Evolutionary conservation across 371 early-diverging fungal species (phyloP).

Genomic region (Mucor sp.): DNA sequence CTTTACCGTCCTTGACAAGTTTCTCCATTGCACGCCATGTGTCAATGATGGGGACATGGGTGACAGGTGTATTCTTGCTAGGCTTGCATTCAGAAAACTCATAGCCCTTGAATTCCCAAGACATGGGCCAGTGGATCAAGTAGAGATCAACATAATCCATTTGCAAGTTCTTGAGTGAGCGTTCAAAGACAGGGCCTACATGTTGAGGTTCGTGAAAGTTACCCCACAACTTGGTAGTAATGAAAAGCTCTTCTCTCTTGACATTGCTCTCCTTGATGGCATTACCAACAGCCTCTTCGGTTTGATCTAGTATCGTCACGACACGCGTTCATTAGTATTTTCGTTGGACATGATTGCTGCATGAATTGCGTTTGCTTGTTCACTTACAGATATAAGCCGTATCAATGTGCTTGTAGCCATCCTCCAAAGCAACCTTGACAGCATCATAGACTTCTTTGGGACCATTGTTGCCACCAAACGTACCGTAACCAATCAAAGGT

Average conservation of each 20-base stretch:
- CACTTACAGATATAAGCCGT: conserved; percentile 48
- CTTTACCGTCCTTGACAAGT: conserved; percentile 59
- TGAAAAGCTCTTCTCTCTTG: conserved; percentile 74
- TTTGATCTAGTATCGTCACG: conserved; percentile 21
- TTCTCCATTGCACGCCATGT: conserved; percentile 84
- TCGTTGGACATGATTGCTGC: neutral
- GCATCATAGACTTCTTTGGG: conserved; percentile 42
- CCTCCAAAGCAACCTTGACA: conserved; percentile 38
- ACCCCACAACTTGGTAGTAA: conserved; percentile 93
- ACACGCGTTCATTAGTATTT: neutral
- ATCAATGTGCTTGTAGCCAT: conserved; percentile 47
- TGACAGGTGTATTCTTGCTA: conserved; percentile 30
- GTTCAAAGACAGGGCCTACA: conserved; percentile 50
- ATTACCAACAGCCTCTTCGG: conserved; percentile 80
- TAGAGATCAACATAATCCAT: conserved; percentile 90
- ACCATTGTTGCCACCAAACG: conserved; percentile 44
- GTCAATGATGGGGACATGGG: conserved; percentile 54
- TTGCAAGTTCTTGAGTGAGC: conserved; percentile 71
- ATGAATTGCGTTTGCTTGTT: neutral
- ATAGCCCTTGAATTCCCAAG: conserved; percentile 39
- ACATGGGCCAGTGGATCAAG: conserved; percentile 65
- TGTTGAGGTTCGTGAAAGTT: conserved; percentile 59
- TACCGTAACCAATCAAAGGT: conserved; percentile 46
- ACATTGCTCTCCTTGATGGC: conserved; percentile 60
- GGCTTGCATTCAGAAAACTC: conserved; percentile 25